Percentiles rank a stretch among this genome's conserved stretches.
Conservation (phyloP, 2,329 filamentous ascomycete genomes). For the Aspergillus melleus region DNA sequence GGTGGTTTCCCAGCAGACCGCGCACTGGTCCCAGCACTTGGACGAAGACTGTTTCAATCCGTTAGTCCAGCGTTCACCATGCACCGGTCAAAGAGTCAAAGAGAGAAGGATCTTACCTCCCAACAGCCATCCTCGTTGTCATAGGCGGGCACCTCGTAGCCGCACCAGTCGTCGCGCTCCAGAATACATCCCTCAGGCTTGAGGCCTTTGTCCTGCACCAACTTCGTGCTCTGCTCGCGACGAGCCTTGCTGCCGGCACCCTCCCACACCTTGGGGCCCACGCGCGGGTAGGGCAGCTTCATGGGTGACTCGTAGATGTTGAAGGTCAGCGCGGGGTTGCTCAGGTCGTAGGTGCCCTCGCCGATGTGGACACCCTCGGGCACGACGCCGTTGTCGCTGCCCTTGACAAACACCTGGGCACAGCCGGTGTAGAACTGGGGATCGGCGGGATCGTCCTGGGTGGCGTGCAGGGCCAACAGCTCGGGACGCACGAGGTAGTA, state of each 20-base stretch:
- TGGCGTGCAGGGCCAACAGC: conserved; percentile 64
- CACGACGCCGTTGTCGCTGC: conserved; percentile 49
- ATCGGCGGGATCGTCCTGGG: conserved; percentile 53
- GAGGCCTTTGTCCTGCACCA: conserved; percentile 49
- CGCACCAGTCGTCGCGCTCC: conserved; percentile 74
- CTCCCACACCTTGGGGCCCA: conserved; percentile 56
- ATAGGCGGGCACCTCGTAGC: conserved; percentile 60
- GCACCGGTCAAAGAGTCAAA: not conserved
- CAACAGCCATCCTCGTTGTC: conserved; percentile 60
- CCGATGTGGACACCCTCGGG: conserved; percentile 64
- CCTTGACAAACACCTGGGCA: conserved; percentile 66
- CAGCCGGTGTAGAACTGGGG: conserved; percentile 76
- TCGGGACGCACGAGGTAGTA: conserved; percentile 73
- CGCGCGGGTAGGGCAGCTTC: conserved; percentile 58
- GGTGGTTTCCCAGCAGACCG: conserved; percentile 59
- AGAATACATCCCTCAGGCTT: conserved; percentile 59
- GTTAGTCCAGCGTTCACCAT: not conserved
- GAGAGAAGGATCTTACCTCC: conserved; percentile 37
- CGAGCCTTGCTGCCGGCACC: conserved; percentile 9
- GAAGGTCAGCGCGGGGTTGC: conserved; percentile 59
- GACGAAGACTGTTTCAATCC: conserved; percentile 40
- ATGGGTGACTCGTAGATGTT: conserved; percentile 61
- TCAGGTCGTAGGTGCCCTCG: conserved; percentile 57
- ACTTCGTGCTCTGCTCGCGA: not conserved
- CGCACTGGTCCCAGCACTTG: conserved; percentile 60